phyloP scores from a whole-genome alignment of 208 protist species.

The Lotmaria passim region DNA sequence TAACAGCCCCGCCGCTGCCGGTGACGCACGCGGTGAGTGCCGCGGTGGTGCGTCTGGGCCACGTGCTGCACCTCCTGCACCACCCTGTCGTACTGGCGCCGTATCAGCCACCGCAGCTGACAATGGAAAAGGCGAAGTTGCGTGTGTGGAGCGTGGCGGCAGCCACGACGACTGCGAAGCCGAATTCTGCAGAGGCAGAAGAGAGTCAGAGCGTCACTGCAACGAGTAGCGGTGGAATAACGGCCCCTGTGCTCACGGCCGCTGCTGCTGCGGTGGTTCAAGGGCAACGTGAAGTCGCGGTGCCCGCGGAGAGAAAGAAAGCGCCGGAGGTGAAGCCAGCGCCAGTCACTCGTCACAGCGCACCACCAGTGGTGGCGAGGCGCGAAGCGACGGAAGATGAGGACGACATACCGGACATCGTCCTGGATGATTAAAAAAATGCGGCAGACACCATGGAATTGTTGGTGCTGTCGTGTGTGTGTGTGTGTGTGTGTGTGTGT shows the following conservation, averaged over 20 bases:
- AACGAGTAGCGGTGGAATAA: neutral
- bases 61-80: constrained; percentile 39
- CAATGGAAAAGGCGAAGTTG: constrained; percentile 48
- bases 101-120: constrained; percentile 50
- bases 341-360: too few relatives aligned
- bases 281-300: too few relatives aligned
- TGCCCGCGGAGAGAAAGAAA: too few relatives aligned
- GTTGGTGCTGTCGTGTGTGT: too few relatives aligned
- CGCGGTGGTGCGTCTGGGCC: constrained; percentile 41
- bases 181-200: neutral
- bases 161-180: neutral
- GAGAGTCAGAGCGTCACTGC: neutral
- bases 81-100: constrained; percentile 59
- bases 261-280: too few relatives aligned
- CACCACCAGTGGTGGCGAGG: neutral
- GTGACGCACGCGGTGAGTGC: constrained; percentile 33
- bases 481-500: too few relatives aligned
- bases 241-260: too few relatives aligned
- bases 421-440: constrained; percentile 49
- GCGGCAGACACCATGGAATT: too few relatives aligned
- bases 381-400: constrained; percentile 29
- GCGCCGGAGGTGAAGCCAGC: too few relatives aligned
- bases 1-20: constrained; percentile 10
- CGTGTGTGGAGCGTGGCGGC: constrained; percentile 25
- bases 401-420: constrained; percentile 64